Base-by-base conservation (phyloP, 805 yeast genomes). In the Debaryomyces tyrocola region DNA sequence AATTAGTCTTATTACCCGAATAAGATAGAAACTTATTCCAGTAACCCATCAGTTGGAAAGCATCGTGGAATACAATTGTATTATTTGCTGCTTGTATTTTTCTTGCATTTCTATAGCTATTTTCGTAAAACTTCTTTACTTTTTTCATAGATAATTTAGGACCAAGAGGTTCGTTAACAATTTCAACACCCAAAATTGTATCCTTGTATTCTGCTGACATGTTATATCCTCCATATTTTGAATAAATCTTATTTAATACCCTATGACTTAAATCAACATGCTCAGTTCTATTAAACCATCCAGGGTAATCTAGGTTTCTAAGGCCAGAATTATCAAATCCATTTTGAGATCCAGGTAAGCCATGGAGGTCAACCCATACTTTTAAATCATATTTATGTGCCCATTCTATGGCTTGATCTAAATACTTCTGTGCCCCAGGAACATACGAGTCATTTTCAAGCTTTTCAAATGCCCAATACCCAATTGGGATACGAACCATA, bases 291-390 rank as follows among this genome's bases (percentile, higher is more conserved):
- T 65, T 64, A 51, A 62, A 65, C 70, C 70, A 65, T 17, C 69
- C 70, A 12, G 71, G 70, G 49, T 62, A 60, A 2, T 65, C 67
- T 6, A 64, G 54, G 43, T 61, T 81, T 57, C 90, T 72, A 24
- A 77, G 64, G 2, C 96, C 96, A 6, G 89, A 82, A 56, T 87
- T 88, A 58, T 87, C 92, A 70, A 87, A 87, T 11, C 95, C 95
- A 62, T 88, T 88, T 59, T 88, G 95, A 1, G 91, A 84, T 0
- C 92, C 94, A 6, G 95, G 94, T 9, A 78, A 84, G 11, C 94
- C 90, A 56, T 88, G 96, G 44, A 88, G 65, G 58, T 88, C 95
- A 43, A 88, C 67, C 84, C 87, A 82, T 4, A 83, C 85, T 48
- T 85, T 78, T 50, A 88, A 66, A 12, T 75, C 83, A 54, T 83